These are phyloP conservation scores for Perkinsus chesapeaki DNA, from an alignment of 169 alveolate genomes.

Conservation along the genomic window DNA sequence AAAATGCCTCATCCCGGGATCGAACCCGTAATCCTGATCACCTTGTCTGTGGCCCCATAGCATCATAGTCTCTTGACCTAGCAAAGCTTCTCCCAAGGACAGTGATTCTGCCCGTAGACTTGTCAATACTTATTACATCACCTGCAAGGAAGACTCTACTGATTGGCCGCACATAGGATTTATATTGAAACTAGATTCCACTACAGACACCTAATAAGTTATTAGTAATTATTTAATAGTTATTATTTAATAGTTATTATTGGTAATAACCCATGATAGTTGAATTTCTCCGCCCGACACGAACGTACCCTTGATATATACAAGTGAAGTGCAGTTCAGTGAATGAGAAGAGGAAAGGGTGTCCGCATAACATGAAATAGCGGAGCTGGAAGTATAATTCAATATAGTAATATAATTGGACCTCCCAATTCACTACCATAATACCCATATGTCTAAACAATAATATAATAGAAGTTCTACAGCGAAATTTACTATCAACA, in stretches of 20 bases:
- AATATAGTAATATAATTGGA: neutral
- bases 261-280: too few species aligned
- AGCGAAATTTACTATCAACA: neutral
- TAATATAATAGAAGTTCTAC: neutral
- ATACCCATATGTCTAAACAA: neutral
- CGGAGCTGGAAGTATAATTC: neutral
- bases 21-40: slow-evolving; percentile 43
- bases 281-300: too few species aligned
- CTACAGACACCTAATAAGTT: too few species aligned
- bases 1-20: neutral
- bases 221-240: neutral
- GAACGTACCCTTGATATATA: too few species aligned
- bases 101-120: slow-evolving; percentile 90
- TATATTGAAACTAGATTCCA: too few species aligned
- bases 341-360: too few species aligned
- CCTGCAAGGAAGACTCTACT: too few species aligned
- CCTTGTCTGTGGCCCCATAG: slow-evolving; percentile 88
- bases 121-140: slow-evolving; percentile 94
- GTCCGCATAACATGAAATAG: too few species aligned
- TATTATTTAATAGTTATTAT: neutral
- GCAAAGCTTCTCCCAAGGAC: slow-evolving; percentile 95
- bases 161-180: too few species aligned
- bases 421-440: too few species aligned
- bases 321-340: too few species aligned
- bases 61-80: slow-evolving; percentile 93